phyloP scores from a whole-genome alignment of 805 yeast genomes.

The Suhomyces emberorum region DNA sequence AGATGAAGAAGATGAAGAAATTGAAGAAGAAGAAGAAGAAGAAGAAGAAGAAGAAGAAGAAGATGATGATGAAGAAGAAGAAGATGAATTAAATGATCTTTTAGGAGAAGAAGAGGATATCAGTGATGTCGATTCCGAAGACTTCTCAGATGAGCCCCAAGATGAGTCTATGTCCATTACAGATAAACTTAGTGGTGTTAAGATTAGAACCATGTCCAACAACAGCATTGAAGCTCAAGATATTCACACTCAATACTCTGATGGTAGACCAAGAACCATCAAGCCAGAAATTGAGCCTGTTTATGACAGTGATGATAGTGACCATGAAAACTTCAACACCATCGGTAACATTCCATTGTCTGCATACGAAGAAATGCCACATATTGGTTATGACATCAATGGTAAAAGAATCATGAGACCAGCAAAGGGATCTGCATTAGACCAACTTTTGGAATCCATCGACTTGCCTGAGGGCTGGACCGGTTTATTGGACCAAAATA shows the following conservation, averaged over 20 bases:
- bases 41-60: conserved; percentile 17
- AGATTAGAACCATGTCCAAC: conserved; percentile 49
- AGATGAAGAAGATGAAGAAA: conserved; percentile 24
- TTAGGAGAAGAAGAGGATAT: conserved; percentile 52
- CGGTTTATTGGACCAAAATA: conserved; percentile 84
- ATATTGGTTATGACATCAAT: conserved; percentile 92
- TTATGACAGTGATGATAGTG: conserved; percentile 94
- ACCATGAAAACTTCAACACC: conserved; percentile 74
- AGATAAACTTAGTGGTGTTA: conserved; percentile 53
- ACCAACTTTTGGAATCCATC: conserved; percentile 80
- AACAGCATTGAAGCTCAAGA: conserved; percentile 30
- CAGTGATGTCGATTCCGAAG: conserved; percentile 42
- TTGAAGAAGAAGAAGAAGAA: conserved; percentile 5
- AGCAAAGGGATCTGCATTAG: conserved; percentile 93
- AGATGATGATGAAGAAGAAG: conserved; percentile 41
- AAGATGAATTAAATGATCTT: conserved; percentile 61
- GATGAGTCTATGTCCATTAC: conserved; percentile 49
- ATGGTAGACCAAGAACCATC: conserved; percentile 75
- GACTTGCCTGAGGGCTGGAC: conserved; percentile 99
- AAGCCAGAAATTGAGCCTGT: conserved; percentile 90
- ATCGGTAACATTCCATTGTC: conserved; percentile 91
- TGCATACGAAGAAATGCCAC: conserved; percentile 96
- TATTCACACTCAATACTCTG: conserved; percentile 53
- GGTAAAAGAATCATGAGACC: conserved; percentile 99
- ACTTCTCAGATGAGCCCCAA: conserved; percentile 52